These are phyloP conservation scores for Codiaeum variegatum DNA, from an alignment of 441 rosid genomes.

Conservation along the genomic window DNA sequence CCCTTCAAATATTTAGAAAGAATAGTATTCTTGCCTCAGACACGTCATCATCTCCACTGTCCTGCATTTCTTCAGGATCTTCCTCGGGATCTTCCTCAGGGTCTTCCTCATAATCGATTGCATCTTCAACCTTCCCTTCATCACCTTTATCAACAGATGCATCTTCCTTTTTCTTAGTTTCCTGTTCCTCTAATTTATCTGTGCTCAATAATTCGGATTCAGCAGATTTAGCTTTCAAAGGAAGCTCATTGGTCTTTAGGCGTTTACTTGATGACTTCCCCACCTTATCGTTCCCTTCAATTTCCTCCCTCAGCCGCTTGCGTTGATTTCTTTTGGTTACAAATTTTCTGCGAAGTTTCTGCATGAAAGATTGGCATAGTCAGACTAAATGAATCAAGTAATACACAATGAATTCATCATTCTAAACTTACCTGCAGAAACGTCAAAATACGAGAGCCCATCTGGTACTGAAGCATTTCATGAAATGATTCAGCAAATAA, in stretches of 20 bases:
- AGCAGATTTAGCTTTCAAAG: conserved; percentile 42
- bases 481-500: conserved; percentile 84
- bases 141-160: conserved; percentile 28
- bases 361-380: conserved; percentile 18
- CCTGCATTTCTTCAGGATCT: conserved; percentile 46
- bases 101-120: conserved; percentile 48
- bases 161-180: conserved; percentile 31
- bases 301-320: conserved; percentile 72
- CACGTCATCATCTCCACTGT: conserved; percentile 39
- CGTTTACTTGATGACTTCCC: conserved; percentile 46
- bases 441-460: conserved; percentile 72
- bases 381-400: conserved; percentile 16
- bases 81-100: conserved; percentile 80
- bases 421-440: conserved; percentile 73
- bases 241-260: conserved; percentile 49
- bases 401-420: conserved; percentile 10
- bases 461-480: conserved; percentile 96
- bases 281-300: conserved; percentile 40
- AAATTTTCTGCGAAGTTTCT: conserved; percentile 73
- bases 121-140: conserved; percentile 42
- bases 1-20: background rate
- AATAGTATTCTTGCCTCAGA: conserved; percentile 44
- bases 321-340: conserved; percentile 66
- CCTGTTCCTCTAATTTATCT: conserved; percentile 41
- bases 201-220: conserved; percentile 30